Evolutionary conservation across 1,284 basidiomycete genomes (phyloP), one percentile per base, ranked within the genome.

Genomic region (Testicularia cyperi): DNA sequence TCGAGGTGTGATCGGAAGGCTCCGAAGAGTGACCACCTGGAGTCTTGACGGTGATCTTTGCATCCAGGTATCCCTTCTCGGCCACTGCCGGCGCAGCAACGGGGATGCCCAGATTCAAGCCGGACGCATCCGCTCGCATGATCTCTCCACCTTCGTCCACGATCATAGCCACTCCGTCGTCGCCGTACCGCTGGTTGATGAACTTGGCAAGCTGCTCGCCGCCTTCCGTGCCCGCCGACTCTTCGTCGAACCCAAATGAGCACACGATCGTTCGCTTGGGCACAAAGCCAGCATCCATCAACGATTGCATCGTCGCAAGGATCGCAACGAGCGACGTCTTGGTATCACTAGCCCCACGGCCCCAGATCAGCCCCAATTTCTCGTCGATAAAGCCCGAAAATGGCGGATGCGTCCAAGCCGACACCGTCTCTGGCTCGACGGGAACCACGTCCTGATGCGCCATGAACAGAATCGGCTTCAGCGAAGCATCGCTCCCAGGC

Each of bases 241-340:
- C 86, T 66, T 88, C 87, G 63, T 88, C 86, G 44, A 83, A 84
- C 6, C 87, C 87, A 38, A 83, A 84, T 0, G 83, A 81, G 20
- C 86, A 78, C 15, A 87, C 78, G 24, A 88, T 74, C 3, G 62
- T 66, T 16, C 78, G 66, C 26, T 64, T 51, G 2, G 81, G 81
- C 46, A 74, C 48, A 57, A 75, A 82, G 19, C 43, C 52, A 6
- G 51, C 30, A 2, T 76, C 78, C 22, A 80, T 56, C 16, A 83
- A 75, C 38, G 77, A 77, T 68, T 83, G 81, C n/a, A 82, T 56
- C 0, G 81, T 75, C 3, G 77, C 74, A 19, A 81, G 70, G 41
- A 81, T 79, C 5, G 77, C 78, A 29, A 81, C 65, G 20, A 82
- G 61, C 42, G 77, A 75, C 2, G 60, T 20, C 79, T 82, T 61